Percentiles rank a stretch among this genome's conserved stretches.
Evolutionary conservation across 2,329 filamentous ascomycete genomes (phyloP).

Genomic region (Colletotrichum navitas): DNA sequence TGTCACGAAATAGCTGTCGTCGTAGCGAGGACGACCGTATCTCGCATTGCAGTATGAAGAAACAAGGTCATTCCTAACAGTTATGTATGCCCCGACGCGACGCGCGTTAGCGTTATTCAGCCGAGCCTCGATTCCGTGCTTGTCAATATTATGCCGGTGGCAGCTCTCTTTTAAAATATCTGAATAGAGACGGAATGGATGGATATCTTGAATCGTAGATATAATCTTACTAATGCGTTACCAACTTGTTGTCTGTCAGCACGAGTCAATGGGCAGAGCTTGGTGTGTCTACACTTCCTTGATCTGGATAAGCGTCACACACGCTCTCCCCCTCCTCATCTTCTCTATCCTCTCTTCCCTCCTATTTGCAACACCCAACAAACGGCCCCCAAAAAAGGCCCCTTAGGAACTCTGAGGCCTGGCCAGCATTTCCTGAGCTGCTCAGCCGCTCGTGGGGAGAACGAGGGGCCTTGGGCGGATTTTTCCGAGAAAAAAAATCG

Average conservation of each 20-base stretch:
- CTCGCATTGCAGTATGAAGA: slow-evolving; percentile 20
- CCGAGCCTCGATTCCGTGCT: neutral
- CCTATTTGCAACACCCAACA: neutral
- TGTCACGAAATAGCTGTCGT: neutral
- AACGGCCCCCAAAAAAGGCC: neutral
- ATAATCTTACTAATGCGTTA: neutral
- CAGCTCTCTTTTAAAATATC: neutral
- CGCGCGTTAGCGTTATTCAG: neutral
- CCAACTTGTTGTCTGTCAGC: neutral
- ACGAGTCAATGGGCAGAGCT: neutral
- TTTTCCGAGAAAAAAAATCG: slow-evolving; percentile 5
- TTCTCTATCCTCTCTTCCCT: slow-evolving; percentile 1
- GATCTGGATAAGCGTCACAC: slow-evolving; percentile 24
- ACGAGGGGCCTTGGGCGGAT: neutral
- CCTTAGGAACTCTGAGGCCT: neutral
- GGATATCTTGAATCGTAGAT: neutral
- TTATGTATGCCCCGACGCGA: neutral
- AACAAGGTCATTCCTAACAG: neutral
- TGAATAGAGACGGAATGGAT: neutral
- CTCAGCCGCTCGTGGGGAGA: slow-evolving; percentile 3
- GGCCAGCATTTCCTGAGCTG: neutral
- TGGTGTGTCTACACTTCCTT: neutral
- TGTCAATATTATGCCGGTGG: neutral
- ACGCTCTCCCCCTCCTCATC: no score
- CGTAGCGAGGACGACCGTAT: neutral